Evolutionary conservation across 257 asterid genomes (phyloP), one percentile per base, ranked within the genome.

Genomic region (Solanum ahanhuiri): DNA sequence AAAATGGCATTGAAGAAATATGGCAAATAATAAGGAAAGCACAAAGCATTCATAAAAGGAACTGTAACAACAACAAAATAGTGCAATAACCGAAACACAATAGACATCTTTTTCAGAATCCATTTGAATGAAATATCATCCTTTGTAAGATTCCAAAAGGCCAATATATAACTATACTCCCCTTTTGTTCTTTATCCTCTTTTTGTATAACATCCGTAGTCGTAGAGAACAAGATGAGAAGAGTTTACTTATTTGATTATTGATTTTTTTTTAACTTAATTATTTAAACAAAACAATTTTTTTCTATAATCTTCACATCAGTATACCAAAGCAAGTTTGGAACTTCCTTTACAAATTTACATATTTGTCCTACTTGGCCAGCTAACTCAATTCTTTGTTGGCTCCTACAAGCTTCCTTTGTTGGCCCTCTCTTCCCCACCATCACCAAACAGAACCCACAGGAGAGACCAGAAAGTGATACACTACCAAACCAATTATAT

Each of bases 371-470:
- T 17, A 14, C 41, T 81, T 28, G 66, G 83, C n/a, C 83, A 77
- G 63, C 35, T 77, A 41, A 1, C 39, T 25, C 39, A 25, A 48
- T 15, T 48, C 84, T 81, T 48, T 81, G 84, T 30, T 45, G 66
- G 84, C 5, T 79, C 41, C 84, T 45, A 79, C 84, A 79, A 18
- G 60, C 84, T 79, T 79, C 66, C 25, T 51, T 28, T 45, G 43
- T 48, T 81, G 67, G 67, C 84, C 43, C 67, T 48, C 84, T 81
- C 84, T 81, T 81, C 43, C 69, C 84, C 43, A 81, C 84, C 43
- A 81, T 48, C 15, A 30, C 67, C 66, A 81, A 30, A 48, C 67
- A 18, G 23, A 17, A 17, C 37, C 30, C 67, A 28, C 83, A 45
- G 66, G 83, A 79, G 64, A 25, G 34, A 48, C 67, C 69, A 81